phyloP scores from a whole-genome alignment of 1,139 yeast genomes.

The Saccharomyces hybrid region DNA sequence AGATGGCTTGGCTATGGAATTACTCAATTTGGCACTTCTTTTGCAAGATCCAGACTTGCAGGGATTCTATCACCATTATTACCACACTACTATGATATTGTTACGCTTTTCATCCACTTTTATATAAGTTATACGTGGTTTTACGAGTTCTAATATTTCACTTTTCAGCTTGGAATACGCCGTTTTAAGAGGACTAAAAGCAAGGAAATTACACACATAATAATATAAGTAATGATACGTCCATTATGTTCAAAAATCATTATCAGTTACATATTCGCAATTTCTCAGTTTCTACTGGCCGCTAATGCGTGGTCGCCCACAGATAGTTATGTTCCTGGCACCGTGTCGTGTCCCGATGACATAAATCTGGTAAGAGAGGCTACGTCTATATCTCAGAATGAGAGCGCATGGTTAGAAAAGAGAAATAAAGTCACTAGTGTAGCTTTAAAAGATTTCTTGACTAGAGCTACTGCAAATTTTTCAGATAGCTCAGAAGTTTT shows the following conservation, averaged over 20 bases:
- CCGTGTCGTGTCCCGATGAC: constrained; percentile 27
- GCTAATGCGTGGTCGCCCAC: constrained; percentile 48
- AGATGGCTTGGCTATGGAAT: neutral
- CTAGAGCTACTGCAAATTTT: constrained; percentile 49
- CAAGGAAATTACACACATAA: neutral
- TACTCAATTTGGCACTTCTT: neutral
- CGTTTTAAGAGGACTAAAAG: neutral
- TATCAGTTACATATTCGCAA: neutral
- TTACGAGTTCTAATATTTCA: constrained; percentile 3
- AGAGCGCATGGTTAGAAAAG: constrained; percentile 32
- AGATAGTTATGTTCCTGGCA: constrained; percentile 56
- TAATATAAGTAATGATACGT: neutral
- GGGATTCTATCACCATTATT: neutral
- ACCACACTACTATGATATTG: constrained; percentile 2
- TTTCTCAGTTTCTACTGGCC: neutral
- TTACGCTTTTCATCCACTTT: constrained; percentile 1
- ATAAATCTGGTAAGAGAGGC: constrained; percentile 37
- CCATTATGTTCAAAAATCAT: neutral
- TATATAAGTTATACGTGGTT: neutral
- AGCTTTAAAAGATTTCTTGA: constrained; percentile 49
- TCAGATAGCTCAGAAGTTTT: constrained; percentile 41
- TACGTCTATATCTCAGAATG: constrained; percentile 23
- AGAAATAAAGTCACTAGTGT: constrained; percentile 49
- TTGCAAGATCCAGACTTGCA: neutral
- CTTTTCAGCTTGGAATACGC: neutral